Base-by-base conservation (phyloP, 1,284 basidiomycete species). In the Moniliophthora roreri region DNA sequence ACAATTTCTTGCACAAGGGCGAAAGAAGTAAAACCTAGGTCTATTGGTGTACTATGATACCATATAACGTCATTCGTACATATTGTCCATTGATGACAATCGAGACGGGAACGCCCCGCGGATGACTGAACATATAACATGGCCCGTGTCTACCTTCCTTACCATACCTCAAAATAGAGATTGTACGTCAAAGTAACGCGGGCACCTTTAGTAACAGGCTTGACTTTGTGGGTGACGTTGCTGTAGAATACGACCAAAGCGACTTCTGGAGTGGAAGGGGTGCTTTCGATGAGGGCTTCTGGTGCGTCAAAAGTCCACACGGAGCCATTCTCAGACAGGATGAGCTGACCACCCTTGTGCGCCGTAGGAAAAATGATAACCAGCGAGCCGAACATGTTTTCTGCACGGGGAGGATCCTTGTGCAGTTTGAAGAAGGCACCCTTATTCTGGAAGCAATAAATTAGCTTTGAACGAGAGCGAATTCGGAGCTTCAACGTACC, bases 1-100 rank as follows among this genome's bases (percentile, higher is more conserved):
- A 81, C 73, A 78, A 85, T 36, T 97, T 98, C 63, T 78, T 95
- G 60, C 90, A 95, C 65, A 78, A 75, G 16, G 91, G 92, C 15
- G 84, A 87, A 21, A 41, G 57, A 36, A 37, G 39, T 37, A 37
- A 37, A 16, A 37, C 36, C n/a, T n/a, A n/a, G n/a, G n/a, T n/a
- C n/a, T n/a, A n/a, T n/a, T n/a, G n/a, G n/a, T n/a, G n/a, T n/a
- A n/a, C n/a, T n/a, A n/a, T n/a, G n/a, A n/a, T n/a, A n/a, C n/a
- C n/a, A n/a, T n/a, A n/a, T n/a, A n/a, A n/a, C n/a, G n/a, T n/a
- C n/a, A n/a, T n/a, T n/a, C n/a, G n/a, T n/a, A n/a, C n/a, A n/a
- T n/a, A n/a, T n/a, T n/a, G n/a, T n/a, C n/a, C n/a, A n/a, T n/a
- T n/a, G n/a, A n/a, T n/a, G n/a, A n/a, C n/a, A n/a, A n/a, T n/a